Conservation (phyloP, 306 rosid species). For the Medicago truncatula region MtrunA17r5.0-ANR NC_053046.1:1532501-1533000, state of each 20-base stretch:
- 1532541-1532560: not conserved
- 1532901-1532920: slow-evolving; percentile 11
- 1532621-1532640: not conserved
- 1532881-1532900: slow-evolving; percentile 6
- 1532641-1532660: slow-evolving; percentile 22
- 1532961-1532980: slow-evolving; percentile 38
- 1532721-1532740: not conserved
- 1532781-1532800: slow-evolving; percentile 96
- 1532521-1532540: not conserved
- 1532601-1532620: not conserved
- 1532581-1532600: slow-evolving; percentile 3
- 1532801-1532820: slow-evolving; percentile 99
- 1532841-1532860: slow-evolving; percentile 95
- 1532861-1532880: slow-evolving; percentile 98
- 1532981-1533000: slow-evolving; percentile 79
- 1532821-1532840: slow-evolving; percentile 91
- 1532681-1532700: not conserved
- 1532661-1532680: slow-evolving; percentile 4
- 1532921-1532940: slow-evolving; percentile 10
- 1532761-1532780: slow-evolving; percentile 7
- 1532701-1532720: slow-evolving; percentile 12
- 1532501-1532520: not conserved
- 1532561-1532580: slow-evolving; percentile 6
- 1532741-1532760: slow-evolving; percentile 4
- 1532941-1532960: slow-evolving; percentile 2